Conservation (phyloP, 1,139 yeast species). For the Hansenula lynferdii region DNA sequence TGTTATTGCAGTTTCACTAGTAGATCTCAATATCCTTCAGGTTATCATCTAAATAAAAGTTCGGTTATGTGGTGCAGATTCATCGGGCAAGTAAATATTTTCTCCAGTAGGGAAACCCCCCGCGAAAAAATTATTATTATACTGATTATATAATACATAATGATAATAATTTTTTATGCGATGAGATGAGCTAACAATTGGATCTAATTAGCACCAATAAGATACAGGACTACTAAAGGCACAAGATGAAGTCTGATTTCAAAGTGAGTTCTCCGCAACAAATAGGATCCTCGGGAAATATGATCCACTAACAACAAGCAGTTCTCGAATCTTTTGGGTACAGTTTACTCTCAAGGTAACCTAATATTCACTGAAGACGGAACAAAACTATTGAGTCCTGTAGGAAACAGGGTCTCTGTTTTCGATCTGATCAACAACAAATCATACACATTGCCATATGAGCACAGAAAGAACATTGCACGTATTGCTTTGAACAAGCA, state of each 20-base stretch:
- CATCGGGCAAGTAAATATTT: background rate
- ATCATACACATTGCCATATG: slow-evolving; percentile 87
- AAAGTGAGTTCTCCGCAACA: slow-evolving; percentile 18
- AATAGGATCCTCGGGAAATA: too few species aligned
- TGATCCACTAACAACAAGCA: slow-evolving; percentile 34
- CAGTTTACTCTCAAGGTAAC: slow-evolving; percentile 92
- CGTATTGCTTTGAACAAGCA: slow-evolving; percentile 80
- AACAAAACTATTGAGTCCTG: slow-evolving; percentile 77
- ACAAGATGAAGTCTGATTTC: slow-evolving; percentile 56
- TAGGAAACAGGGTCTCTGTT: slow-evolving; percentile 87
- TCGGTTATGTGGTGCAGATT: background rate
- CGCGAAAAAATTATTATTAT: too few species aligned
- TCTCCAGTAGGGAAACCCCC: slow-evolving; percentile 2
- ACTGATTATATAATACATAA: too few species aligned
- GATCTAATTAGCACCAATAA: too few species aligned
- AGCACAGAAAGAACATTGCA: slow-evolving; percentile 82
- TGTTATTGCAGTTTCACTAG: too few species aligned
- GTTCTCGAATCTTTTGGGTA: slow-evolving; percentile 87
- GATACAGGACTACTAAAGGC: too few species aligned
- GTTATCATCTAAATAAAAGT: background rate
- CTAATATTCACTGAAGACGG: slow-evolving; percentile 88
- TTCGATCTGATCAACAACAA: slow-evolving; percentile 82
- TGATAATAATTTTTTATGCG: slow-evolving; percentile 16
- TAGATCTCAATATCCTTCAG: too few species aligned
- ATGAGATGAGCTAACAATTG: slow-evolving; percentile 17